Evolutionary conservation across 768 basidiomycete genomes (phyloP), one percentile per base, ranked within the genome.

Genomic region (Russula olivacea): DNA sequence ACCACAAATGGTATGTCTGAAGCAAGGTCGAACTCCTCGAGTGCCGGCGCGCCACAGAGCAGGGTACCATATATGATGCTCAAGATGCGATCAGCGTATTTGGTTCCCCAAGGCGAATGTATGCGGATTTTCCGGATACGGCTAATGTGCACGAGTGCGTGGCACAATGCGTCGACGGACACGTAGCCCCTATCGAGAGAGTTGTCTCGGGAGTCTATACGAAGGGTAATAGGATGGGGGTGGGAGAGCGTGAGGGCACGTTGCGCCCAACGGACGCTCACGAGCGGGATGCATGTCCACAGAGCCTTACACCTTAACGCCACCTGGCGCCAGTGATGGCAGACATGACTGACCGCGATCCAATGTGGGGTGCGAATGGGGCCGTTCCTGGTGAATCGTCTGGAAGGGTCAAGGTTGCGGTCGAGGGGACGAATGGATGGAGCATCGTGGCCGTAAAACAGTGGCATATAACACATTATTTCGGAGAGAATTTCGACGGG

Each of bases 351-450:
- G 9, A 66, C 65, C 0, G 65, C 65, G 14, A 66, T 58, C 65
- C 65, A 66, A 51, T 64, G 63, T 28, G 63, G 63, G 21, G 63
- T 64, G 41, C 63, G 63, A 40, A 64, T 59, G 54, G 63, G 63
- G 8, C 59, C 48, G 10, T 60, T 19, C 40, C 2, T 47, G 3
- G 63, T 64, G 58, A 43, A 64, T n/a, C 23, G 17, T 12, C 41
- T 21, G 14, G 58, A 60, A 36, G 63, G 63, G 54, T 64, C 63
- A 40, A 60, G 58, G 41, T 60, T 48, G 23, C 32, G 30, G 41
- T 45, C 25, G n/a, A 64, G 63, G 19, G 48, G 58, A 21, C 19
- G 58, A 36, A 64, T 64, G 47, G 54, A 55, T 1, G 63, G 63
- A 25, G 63, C 58, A 25, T 60, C 49, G 25, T 25, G 38, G n/a